phyloP scores from a whole-genome alignment of 306 rosid genomes.

The Ormosia semicastrata region DNA sequence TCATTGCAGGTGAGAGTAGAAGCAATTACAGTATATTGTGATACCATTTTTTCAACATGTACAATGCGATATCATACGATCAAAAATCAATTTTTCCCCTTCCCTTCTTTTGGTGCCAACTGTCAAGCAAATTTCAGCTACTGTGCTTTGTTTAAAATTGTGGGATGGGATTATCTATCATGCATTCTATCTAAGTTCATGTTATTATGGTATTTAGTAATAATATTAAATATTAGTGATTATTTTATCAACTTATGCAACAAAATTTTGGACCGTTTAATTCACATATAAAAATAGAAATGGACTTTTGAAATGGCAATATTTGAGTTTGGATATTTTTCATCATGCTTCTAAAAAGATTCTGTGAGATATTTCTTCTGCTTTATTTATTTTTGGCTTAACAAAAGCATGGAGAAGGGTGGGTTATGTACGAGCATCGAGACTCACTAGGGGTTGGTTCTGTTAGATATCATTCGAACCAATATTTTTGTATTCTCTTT shows the following conservation, averaged over 20 bases:
- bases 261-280: not conserved
- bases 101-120: slow-evolving; percentile 5
- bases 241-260: not conserved
- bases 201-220: not conserved
- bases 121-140: not conserved
- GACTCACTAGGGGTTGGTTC: not conserved
- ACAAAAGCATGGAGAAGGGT: not conserved
- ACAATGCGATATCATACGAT: slow-evolving; percentile 39
- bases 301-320: not conserved
- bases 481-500: not conserved
- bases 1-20: slow-evolving; percentile 43
- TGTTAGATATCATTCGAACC: not conserved
- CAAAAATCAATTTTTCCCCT: slow-evolving; percentile 28
- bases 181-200: not conserved
- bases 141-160: not conserved
- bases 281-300: not conserved
- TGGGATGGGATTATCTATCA: not conserved
- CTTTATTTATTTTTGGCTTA: not conserved
- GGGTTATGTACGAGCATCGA: not conserved
- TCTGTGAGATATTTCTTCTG: not conserved
- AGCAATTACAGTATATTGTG: slow-evolving; percentile 42
- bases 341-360: not conserved
- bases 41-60: slow-evolving; percentile 68
- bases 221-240: not conserved
- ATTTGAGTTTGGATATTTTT: not conserved